Evolutionary conservation across 306 rosid genomes (phyloP), one percentile per base, ranked within the genome.

Genomic region (Quercus robur): DNA sequence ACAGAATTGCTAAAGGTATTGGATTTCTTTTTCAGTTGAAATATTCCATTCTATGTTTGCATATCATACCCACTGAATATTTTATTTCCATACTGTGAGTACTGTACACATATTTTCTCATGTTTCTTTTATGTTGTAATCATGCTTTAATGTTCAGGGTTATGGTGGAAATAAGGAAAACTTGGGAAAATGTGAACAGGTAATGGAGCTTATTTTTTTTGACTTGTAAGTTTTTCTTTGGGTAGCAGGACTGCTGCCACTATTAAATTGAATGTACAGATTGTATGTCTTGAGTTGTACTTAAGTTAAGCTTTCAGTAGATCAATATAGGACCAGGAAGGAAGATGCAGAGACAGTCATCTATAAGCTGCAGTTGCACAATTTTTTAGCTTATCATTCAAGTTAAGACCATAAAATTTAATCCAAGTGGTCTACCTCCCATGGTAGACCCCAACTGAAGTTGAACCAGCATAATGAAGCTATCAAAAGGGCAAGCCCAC

Each of bases 141-240:
- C 74, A 56, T 85, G 73, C 80, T 86, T 80, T 81, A 73, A 23
- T 80, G 61, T 56, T 82, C 94, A 96, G 99, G 82, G 69, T 73
- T 96, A 93, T 76, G 84, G 31, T 58, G 97, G 99, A 84, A 91
- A 91, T 80, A 90, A 82, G 85, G 97, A 89, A 56, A 93, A 91
- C 83, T 86, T 96, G 87, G 99, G 99, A 75, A 96, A 87, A 85
- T 96, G 99, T 84, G 99, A 96, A 85, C 92, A 84, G 84, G 99
- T 91, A 66, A 71, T 81, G 84, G 51, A 49, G 66, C 14, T 41
- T 78, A 64, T 82, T 38, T n/a, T 28, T 21, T 58, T 55, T 31
- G 26, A 4, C 21, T 64, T 30, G 11, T 55, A 28, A 25, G n/a
- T 38, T 73, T 52, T 61, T 73, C 56, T 57, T 67, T 51, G 55